A percentile compares a stretch with the other conserved stretches of the same genome.
Conservation (phyloP, 2,329 filamentous ascomycete genomes). For the Penicillium hesseltinei region DNA sequence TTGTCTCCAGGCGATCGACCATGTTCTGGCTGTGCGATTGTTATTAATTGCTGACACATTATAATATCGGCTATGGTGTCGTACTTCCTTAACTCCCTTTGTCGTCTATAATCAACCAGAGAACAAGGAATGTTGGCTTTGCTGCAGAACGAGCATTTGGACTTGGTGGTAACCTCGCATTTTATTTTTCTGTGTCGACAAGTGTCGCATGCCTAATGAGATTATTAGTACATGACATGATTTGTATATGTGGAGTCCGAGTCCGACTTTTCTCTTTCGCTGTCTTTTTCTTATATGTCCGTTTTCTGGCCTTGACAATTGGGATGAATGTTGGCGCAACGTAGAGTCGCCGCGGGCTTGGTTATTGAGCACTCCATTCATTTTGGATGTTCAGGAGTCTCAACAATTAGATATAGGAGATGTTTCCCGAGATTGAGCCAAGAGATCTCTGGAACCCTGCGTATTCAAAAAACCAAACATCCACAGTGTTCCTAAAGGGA, state of each 20-base stretch:
- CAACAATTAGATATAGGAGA: not conserved
- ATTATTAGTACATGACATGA: not conserved
- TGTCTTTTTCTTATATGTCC: not conserved
- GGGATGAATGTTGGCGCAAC: not conserved
- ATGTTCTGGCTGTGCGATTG: not conserved
- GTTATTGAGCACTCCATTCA: not conserved
- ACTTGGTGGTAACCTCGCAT: not conserved
- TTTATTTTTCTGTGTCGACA: not conserved
- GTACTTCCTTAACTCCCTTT: not conserved
- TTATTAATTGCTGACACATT: not conserved
- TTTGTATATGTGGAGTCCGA: not conserved
- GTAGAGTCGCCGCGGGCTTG: not conserved
- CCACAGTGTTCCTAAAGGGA: not conserved
- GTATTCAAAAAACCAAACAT: not conserved
- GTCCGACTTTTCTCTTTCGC: not conserved
- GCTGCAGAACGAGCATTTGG: not conserved
- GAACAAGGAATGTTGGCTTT: not conserved
- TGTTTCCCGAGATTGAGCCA: not conserved
- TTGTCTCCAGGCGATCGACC: not conserved
- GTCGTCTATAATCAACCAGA: not conserved
- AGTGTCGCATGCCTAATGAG: not conserved
- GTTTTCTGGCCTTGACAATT: not conserved
- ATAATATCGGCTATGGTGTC: not conserved
- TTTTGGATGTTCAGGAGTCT: not conserved
- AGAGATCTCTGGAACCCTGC: not conserved